Base-by-base conservation (phyloP, 2,329 filamentous ascomycete genomes). In the Cercospora beticola region DNA sequence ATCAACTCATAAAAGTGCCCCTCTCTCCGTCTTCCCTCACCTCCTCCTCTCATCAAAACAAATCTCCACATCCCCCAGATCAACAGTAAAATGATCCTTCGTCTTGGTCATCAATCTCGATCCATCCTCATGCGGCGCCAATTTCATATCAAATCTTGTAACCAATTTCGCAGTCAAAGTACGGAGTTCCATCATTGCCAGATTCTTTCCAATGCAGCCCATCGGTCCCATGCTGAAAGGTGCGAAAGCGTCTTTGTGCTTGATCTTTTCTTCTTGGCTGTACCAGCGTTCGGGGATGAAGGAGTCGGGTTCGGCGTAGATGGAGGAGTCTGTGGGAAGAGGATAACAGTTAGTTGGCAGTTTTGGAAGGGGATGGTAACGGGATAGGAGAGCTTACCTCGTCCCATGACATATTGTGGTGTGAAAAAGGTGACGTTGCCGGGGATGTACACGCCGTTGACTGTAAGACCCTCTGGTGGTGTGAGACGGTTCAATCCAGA, bases 271-370 rank as follows among this genome's bases (percentile, higher is more conserved):
- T 23, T 77, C 75, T 26, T 74, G 71, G 14, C 68, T 74, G 67
- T 75, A 78, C 80, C 80, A 81, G 63, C 79, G 76, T 66, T 81
- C 74, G 54, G 79, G 79, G 18, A 80, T 70, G 72, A 79, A 80
- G 2, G 70, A 69, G 58, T 75, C 64, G 10, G 78, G 72, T 6
- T 73, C 65, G 36, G 70, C 69, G 70, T 79, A 81, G 70, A 73
- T 73, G 16, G 71, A 64, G 58, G 76, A 71, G 58, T 75, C 74
- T 74, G 46, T 6, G 9, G 4, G 18, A 3, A 8, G 28, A 18
- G 31, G 1, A 14, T 4, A 10, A 49, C 8, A 8, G 14, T 63
- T 54, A 49, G 64, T 58, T 21, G 14, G 21, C 3, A 6, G 16
- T 3, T 26, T 7, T 5, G 16, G n/a, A 54, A 2, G 57, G 18